Conservation (phyloP, 257 asterid genomes). For the Striga asiatica region DNA sequence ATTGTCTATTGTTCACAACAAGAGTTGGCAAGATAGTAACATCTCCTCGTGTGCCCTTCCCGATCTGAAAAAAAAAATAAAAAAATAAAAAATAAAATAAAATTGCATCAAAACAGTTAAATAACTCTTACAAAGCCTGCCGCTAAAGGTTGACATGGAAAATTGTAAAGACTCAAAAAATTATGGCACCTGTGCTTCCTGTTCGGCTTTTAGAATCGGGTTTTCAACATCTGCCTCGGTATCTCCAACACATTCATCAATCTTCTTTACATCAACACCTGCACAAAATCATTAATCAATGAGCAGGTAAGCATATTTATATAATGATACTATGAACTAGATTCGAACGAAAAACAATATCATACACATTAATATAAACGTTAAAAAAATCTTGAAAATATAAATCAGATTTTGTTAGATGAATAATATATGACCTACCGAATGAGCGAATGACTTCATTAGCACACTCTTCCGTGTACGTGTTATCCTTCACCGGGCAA, state of each 20-base stretch:
- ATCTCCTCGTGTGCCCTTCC: constrained; percentile 53
- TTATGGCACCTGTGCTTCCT: constrained; percentile 40
- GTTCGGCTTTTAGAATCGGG: constrained; percentile 49
- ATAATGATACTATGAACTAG: too few relatives aligned
- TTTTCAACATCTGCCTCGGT: constrained; percentile 67
- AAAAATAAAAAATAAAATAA: too few relatives aligned
- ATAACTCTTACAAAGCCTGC: neutral
- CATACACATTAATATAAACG: neutral
- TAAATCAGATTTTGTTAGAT: too few relatives aligned
- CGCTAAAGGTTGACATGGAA: neutral
- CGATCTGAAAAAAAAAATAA: constrained; percentile 32
- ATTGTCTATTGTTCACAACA: constrained; percentile 46
- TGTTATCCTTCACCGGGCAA: constrained; percentile 57
- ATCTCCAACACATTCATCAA: constrained; percentile 78
- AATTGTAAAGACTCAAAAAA: too few relatives aligned
- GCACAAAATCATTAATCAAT: too few relatives aligned
- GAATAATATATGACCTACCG: constrained; percentile 56
- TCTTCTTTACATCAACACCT: constrained; percentile 64
- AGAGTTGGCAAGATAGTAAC: constrained; percentile 58
- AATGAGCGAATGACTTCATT: constrained; percentile 51
- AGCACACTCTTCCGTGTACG: constrained; percentile 53
- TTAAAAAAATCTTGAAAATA: neutral
- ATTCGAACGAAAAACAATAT: neutral
- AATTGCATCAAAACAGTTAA: constrained; percentile 7
- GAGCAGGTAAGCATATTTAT: too few relatives aligned